phyloP scores from a whole-genome alignment of 495 filamentous ascomycete species.

The Hypomontagnella monticulosa region DNA sequence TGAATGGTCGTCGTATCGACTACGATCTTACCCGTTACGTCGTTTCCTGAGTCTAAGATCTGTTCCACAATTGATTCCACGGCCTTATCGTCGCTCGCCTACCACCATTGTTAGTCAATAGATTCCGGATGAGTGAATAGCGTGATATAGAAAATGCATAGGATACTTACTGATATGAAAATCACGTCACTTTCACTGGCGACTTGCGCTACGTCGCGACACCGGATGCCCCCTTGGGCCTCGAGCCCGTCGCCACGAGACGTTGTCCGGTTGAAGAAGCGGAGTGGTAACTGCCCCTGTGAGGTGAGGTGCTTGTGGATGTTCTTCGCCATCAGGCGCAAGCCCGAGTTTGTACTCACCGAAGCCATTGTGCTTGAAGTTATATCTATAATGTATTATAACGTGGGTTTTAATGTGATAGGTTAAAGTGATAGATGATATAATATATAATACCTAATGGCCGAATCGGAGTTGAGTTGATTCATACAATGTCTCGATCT shows the following conservation, averaged over 20 bases:
- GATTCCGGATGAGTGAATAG: not conserved
- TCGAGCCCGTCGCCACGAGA: conserved; percentile 46
- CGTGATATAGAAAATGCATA: not conserved
- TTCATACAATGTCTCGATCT: no score
- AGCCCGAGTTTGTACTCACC: conserved; percentile 52
- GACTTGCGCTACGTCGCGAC: conserved; percentile 44
- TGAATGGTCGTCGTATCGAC: no score
- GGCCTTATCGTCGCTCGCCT: conserved; percentile 46
- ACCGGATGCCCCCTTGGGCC: conserved; percentile 42
- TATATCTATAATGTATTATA: no score
- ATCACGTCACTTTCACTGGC: conserved; percentile 45
- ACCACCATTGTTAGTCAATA: not conserved
- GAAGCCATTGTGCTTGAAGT: not conserved
- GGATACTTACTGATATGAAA: conserved; percentile 45
- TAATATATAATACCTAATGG: no score
- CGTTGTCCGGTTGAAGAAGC: conserved; percentile 49
- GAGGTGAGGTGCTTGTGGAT: conserved; percentile 49
- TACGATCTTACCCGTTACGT: no score
- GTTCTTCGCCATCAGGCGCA: conserved; percentile 52
- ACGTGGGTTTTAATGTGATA: no score
- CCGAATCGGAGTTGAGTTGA: no score
- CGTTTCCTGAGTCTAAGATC: no score
- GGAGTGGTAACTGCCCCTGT: conserved; percentile 35
- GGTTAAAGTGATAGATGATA: no score
- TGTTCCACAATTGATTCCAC: conserved; percentile 36